Evolutionary conservation across 2,329 filamentous ascomycete species (phyloP).

Genomic region (Colletotrichum sp.): DNA sequence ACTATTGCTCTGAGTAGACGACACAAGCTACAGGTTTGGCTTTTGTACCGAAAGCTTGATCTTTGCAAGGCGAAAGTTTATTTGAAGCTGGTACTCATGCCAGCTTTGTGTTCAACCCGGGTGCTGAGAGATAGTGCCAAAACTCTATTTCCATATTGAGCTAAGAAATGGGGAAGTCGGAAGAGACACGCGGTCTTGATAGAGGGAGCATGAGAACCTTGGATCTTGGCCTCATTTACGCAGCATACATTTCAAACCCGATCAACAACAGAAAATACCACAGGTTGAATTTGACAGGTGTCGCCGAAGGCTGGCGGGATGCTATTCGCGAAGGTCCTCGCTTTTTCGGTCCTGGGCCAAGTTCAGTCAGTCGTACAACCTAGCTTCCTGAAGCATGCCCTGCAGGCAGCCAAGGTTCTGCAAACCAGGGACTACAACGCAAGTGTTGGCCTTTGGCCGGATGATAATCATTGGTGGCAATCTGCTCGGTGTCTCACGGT

Average conservation of each 20-base stretch:
- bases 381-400: neutral
- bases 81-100: neutral
- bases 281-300: neutral
- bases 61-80: neutral
- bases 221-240: neutral
- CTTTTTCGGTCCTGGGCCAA: fast-evolving
- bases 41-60: neutral
- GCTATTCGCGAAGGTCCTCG: neutral
- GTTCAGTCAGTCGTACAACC: fast-evolving
- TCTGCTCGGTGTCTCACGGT: neutral
- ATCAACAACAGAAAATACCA: neutral
- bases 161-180: neutral
- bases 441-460: neutral
- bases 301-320: neutral
- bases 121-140: too few relatives aligned
- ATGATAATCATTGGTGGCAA: neutral
- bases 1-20: too few relatives aligned
- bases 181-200: neutral
- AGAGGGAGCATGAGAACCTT: neutral
- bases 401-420: neutral
- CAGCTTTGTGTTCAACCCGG: neutral
- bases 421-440: neutral
- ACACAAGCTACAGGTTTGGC: neutral
- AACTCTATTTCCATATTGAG: neutral
- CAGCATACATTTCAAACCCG: neutral